These are phyloP conservation scores for Aspergillus saccharolyticus DNA, from an alignment of 495 filamentous ascomycete genomes.

Conservation along the genomic window DNA sequence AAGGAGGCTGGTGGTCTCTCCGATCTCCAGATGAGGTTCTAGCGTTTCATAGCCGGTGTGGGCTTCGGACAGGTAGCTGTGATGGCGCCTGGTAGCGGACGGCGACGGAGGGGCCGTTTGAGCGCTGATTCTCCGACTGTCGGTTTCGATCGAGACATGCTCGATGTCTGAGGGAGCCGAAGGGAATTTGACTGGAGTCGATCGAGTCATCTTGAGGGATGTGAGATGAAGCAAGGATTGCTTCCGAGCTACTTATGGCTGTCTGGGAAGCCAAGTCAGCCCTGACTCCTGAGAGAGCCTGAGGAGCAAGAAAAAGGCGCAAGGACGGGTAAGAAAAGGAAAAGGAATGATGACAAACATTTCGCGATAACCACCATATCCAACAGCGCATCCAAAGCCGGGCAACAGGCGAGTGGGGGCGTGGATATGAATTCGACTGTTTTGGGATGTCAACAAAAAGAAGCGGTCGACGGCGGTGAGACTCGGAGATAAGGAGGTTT, in stretches of 20 bases:
- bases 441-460: neutral
- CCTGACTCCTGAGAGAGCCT: neutral
- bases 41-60: constrained; percentile 37
- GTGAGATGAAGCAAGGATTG: constrained; percentile 6
- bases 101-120: constrained; percentile 41
- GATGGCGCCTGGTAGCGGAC: constrained; percentile 29
- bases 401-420: neutral
- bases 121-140: constrained; percentile 7
- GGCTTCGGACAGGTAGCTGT: constrained; percentile 34
- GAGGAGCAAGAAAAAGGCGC: neutral
- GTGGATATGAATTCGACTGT: neutral
- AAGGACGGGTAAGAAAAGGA: neutral
- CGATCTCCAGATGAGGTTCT: constrained; percentile 29
- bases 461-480: neutral
- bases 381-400: neutral
- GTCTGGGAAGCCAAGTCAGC: constrained; percentile 7
- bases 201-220: constrained; percentile 22
- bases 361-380: neutral
- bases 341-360: neutral
- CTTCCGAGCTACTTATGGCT: constrained; percentile 12
- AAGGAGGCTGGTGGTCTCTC: constrained; percentile 37
- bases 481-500: neutral
- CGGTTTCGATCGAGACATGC: constrained; percentile 8
- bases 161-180: constrained; percentile 10
- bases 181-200: constrained; percentile 18